Evolutionary conservation across 148 eudicot species (phyloP).

Genomic region (Rhododendron griersonianum): DNA sequence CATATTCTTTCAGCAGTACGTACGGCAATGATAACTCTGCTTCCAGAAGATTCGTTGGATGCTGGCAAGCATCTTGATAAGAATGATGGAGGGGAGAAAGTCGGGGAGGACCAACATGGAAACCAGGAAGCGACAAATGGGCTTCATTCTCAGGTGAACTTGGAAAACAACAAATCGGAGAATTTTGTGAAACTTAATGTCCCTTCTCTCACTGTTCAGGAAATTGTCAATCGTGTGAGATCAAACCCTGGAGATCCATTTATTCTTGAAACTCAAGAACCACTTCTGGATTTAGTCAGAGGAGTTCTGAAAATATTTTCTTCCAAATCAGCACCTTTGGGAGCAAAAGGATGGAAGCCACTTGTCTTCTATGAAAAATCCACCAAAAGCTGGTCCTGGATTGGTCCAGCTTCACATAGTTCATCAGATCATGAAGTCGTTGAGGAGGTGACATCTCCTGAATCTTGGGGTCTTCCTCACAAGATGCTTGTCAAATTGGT

Average conservation of each 20-base stretch:
- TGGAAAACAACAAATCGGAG: constrained; percentile 40
- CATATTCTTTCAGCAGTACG: constrained; percentile 95
- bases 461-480: constrained; percentile 76
- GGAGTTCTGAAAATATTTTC: constrained; percentile 84
- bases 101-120: constrained; percentile 21
- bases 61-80: constrained; percentile 33
- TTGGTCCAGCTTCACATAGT: constrained; percentile 51
- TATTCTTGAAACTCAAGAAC: constrained; percentile 90
- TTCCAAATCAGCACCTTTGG: constrained; percentile 80
- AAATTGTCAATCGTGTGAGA: constrained; percentile 75
- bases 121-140: constrained; percentile 36
- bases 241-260: constrained; percentile 86
- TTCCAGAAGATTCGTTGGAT: constrained; percentile 47
- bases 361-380: constrained; percentile 66
- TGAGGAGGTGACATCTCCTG: constrained; percentile 81
- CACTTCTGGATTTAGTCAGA: constrained; percentile 86
- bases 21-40: constrained; percentile 62
- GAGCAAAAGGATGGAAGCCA: constrained; percentile 95
- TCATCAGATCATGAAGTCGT: constrained; percentile 38
- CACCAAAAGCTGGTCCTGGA: constrained; percentile 82
- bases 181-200: constrained; percentile 28
- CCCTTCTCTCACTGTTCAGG: constrained; percentile 68
- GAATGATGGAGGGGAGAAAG: constrained; percentile 19
- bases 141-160: constrained; percentile 21
- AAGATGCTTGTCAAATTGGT: constrained; percentile 90